phyloP scores from a whole-genome alignment of 441 rosid species.

The Pelargonium cotyledonis region DNA sequence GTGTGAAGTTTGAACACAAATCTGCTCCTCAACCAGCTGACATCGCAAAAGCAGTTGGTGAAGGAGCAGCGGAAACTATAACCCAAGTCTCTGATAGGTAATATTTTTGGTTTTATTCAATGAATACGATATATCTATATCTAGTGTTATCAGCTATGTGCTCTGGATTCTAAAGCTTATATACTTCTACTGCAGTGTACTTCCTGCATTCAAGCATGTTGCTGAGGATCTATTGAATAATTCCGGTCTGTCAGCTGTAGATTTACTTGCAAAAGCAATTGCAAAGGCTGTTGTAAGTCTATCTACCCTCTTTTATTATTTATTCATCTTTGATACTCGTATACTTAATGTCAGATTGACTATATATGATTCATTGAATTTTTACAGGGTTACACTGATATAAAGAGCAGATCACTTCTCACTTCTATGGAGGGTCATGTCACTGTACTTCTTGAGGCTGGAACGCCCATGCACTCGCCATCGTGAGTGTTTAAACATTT shows the following conservation, averaged over 20 bases:
- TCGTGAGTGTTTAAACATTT: slow-evolving; percentile 47
- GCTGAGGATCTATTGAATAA: slow-evolving; percentile 63
- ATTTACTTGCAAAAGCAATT: slow-evolving; percentile 81
- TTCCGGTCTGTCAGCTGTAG: slow-evolving; percentile 71
- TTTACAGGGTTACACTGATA: slow-evolving; percentile 76
- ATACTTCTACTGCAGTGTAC: slow-evolving; percentile 47
- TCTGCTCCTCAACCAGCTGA: slow-evolving; percentile 76
- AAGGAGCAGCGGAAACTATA: slow-evolving; percentile 62
- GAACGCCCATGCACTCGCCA: slow-evolving; percentile 51
- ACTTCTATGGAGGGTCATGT: slow-evolving; percentile 81
- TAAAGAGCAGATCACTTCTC: slow-evolving; percentile 76
- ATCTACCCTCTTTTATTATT: neutral
- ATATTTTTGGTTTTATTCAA: neutral
- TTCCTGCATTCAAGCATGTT: slow-evolving; percentile 76
- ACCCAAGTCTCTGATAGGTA: slow-evolving; percentile 80
- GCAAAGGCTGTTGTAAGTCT: slow-evolving; percentile 69
- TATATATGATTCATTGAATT: slow-evolving; percentile 2
- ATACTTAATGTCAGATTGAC: neutral
- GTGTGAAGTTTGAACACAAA: slow-evolving; percentile 74
- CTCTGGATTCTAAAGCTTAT: slow-evolving; percentile 12
- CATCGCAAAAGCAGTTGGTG: slow-evolving; percentile 66
- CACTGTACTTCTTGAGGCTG: slow-evolving; percentile 60
- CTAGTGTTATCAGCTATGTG: neutral
- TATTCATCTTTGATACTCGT: slow-evolving; percentile 2
- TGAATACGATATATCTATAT: neutral